Conservation (phyloP, 2,329 filamentous ascomycete genomes). For the Akanthomyces muscarius region DNA sequence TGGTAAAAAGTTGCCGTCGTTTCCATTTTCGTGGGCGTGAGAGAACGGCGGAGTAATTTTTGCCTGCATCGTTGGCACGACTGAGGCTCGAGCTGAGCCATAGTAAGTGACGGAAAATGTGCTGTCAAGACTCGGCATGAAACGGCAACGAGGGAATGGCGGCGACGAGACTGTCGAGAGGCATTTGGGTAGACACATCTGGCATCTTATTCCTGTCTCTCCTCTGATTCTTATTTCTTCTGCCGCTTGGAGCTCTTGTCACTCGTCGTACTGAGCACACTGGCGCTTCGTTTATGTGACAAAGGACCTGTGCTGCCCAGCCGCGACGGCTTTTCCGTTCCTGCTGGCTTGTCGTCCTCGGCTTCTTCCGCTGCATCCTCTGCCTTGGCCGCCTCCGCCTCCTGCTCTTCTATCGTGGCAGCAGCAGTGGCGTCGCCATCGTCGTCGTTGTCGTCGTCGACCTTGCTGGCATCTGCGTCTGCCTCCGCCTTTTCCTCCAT, state of each 20-base stretch:
- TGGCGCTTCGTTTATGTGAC: constrained; percentile 74
- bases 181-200: neutral
- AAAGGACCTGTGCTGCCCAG: constrained; percentile 38
- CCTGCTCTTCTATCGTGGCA: constrained; percentile 16
- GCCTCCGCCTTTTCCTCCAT: constrained; percentile 18
- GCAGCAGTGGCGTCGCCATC: neutral
- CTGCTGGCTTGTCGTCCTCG: constrained; percentile 20
- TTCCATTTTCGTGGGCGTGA: no score
- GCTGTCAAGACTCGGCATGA: no score
- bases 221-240: constrained; percentile 42
- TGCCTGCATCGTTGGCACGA: no score
- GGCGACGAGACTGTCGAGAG: neutral
- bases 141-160: no score
- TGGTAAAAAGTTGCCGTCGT: no score
- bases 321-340: constrained; percentile 28
- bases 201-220: neutral
- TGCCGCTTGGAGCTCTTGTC: constrained; percentile 58
- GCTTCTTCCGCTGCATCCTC: constrained; percentile 20
- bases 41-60: no score
- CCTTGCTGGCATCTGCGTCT: constrained; percentile 1
- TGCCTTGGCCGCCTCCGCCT: neutral
- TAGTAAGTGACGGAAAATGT: no score
- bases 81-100: no score
- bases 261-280: constrained; percentile 68
- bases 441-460: neutral